Base-by-base conservation (phyloP, 2,329 filamentous ascomycete genomes). In the Diaporthe velutina region DNA sequence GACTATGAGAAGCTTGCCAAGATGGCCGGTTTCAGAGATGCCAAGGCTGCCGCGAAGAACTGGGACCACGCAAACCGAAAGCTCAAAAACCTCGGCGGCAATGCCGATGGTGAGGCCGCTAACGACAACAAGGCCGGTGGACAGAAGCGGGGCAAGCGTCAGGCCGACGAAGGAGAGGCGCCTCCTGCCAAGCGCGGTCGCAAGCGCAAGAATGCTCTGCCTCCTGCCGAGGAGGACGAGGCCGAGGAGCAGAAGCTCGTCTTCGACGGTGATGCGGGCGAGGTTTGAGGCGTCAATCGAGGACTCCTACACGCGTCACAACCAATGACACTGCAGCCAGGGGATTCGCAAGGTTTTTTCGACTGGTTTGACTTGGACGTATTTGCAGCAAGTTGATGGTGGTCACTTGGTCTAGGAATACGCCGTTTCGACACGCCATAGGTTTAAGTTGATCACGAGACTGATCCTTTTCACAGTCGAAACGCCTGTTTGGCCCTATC, bases 1-100 rank as follows among this genome's bases (percentile, higher is more conserved):
- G 33, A 71, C 45, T 68, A 17, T 19, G n/a, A 70, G 38, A 58
- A 50, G 64, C 72, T 73, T 22, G 40, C 71, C 61, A 42, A 40
- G 6, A 40, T 58, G 13, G 22, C 64, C 25, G 9, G 22, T 1
- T 57, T 42, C 61, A 22, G 40, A 19, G 7, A 22, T 25, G 35
- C 61, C 33, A 30, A 12, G 4, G 25, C 52, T 28, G 68, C 68
- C 9, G 0, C 1, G 3, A 71, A 38, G 15, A 48, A 35, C 54
- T 71, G 54, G 54, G 17, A 22, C 13, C 19, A 17, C 30, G 22
- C 22, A 1, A 22, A 12, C 28, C 25, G 10, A 15, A 73, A 73
- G 60, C 40, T 67, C 61, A 50, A 68, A 22, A 12, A 38, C 4
- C n/a, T 5, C 9, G 45, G 28, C n/a, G 48, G 5, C 25, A 52